These are phyloP conservation scores for Sporodiniella umbellata DNA, from an alignment of 371 early-diverging fungal genomes.

Conservation along the genomic window DNA sequence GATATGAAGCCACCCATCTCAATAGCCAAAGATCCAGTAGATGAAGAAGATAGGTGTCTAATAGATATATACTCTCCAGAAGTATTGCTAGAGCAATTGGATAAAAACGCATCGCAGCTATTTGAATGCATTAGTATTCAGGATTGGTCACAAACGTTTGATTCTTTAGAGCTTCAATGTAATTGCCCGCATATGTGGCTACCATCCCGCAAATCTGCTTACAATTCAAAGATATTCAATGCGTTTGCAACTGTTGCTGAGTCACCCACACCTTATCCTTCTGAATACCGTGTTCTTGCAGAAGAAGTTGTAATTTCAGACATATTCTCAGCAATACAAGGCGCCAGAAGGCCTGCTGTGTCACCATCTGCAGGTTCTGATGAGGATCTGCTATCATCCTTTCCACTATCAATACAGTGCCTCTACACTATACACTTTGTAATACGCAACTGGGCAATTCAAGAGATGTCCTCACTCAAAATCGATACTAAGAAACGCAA, in stretches of 20 bases:
- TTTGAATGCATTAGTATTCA: slow-evolving; percentile 62
- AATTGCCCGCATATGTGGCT: slow-evolving; percentile 72
- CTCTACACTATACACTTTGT: slow-evolving; percentile 68
- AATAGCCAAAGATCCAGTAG: slow-evolving; percentile 6
- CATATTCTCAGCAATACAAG: slow-evolving; percentile 64
- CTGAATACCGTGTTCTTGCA: slow-evolving; percentile 21
- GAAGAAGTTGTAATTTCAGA: slow-evolving; percentile 65
- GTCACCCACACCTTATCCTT: slow-evolving; percentile 25
- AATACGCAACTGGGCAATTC: slow-evolving; percentile 73
- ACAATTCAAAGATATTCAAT: slow-evolving; percentile 38
- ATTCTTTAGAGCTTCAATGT: slow-evolving; percentile 71
- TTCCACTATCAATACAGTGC: slow-evolving; percentile 71
- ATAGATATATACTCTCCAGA: slow-evolving; percentile 27
- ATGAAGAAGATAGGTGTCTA: slow-evolving; percentile 12
- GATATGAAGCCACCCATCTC: slow-evolving; percentile 25
- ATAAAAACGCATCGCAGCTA: slow-evolving; percentile 29
- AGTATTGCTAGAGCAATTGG: slow-evolving; percentile 33
- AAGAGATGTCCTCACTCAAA: slow-evolving; percentile 52
- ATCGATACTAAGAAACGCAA: slow-evolving; percentile 54
- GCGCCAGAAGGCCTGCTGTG: slow-evolving; percentile 37
- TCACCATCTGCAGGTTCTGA: slow-evolving; percentile 37
- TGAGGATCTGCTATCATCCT: slow-evolving; percentile 50
- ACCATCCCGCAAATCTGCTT: slow-evolving; percentile 53
- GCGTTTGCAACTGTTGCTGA: slow-evolving; percentile 25
- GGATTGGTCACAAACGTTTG: slow-evolving; percentile 74